These are phyloP conservation scores for Cenchrus purpureus DNA, from an alignment of 176 grass and related monocot genomes.

Conservation along the genomic window DNA sequence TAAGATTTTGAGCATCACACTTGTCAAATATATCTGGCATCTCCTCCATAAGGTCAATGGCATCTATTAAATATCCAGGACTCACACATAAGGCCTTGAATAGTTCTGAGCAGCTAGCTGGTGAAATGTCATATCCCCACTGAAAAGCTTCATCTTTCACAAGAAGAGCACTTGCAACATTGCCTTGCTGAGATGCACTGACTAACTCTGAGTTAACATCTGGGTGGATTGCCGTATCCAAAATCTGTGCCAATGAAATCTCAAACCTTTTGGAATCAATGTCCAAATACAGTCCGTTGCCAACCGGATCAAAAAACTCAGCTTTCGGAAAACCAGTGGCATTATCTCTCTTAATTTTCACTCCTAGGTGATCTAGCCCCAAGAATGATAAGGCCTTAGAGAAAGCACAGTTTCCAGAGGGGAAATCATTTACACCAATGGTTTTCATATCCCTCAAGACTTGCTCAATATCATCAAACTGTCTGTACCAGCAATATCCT, in stretches of 20 bases:
- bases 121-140: conserved; percentile 63
- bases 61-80: conserved; percentile 51
- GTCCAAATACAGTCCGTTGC: conserved; percentile 89
- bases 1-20: conserved; percentile 68
- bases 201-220: conserved; percentile 58
- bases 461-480: conserved; percentile 82
- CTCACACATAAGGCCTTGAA: conserved; percentile 54
- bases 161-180: conserved; percentile 60
- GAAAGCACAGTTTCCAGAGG: conserved; percentile 64
- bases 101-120: conserved; percentile 52
- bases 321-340: conserved; percentile 62
- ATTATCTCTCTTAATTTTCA: conserved; percentile 96
- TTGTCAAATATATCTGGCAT: conserved; percentile 54
- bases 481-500: conserved; percentile 86
- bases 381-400: conserved; percentile 79
- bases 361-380: conserved; percentile 68
- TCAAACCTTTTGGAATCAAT: conserved; percentile 76
- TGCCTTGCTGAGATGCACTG: conserved; percentile 60
- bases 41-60: conserved; percentile 56
- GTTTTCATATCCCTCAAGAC: conserved; percentile 59
- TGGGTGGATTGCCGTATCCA: conserved; percentile 59
- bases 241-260: conserved; percentile 60
- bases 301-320: conserved; percentile 94
- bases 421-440: conserved; percentile 51
- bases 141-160: conserved; percentile 72